Evolutionary conservation across 2,329 filamentous ascomycete species (phyloP).

Genomic region (Coniella vitis): DNA sequence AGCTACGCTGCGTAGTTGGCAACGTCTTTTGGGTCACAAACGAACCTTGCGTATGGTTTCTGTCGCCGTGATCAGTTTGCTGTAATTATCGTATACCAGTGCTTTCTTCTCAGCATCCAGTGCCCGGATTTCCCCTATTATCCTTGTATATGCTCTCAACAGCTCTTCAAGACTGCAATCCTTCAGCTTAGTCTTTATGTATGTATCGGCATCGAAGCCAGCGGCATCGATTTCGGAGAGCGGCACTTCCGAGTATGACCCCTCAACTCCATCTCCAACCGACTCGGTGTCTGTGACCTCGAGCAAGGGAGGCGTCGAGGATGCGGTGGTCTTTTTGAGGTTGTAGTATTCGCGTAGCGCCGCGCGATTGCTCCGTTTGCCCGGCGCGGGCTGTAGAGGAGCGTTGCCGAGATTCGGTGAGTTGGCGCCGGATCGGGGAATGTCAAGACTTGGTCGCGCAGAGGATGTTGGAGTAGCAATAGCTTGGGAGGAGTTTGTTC

Average conservation of each 20-base stretch:
- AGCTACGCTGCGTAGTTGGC: neutral
- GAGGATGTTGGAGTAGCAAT: conserved; percentile 66
- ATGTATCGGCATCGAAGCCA: conserved; percentile 66
- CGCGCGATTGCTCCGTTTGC: conserved; percentile 63
- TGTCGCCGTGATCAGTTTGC: conserved; percentile 90
- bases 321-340: conserved; percentile 47
- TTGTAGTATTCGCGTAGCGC: conserved; percentile 95
- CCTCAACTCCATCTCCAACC: conserved; percentile 23
- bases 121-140: conserved; percentile 76
- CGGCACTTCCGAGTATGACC: conserved; percentile 47
- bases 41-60: conserved; percentile 79
- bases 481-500: conserved; percentile 41
- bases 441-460: conserved; percentile 66
- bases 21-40: neutral
- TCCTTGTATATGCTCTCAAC: conserved; percentile 60
- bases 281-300: conserved; percentile 35
- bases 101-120: conserved; percentile 96
- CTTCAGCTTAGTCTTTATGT: conserved; percentile 55
- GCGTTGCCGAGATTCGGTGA: conserved; percentile 39
- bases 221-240: conserved; percentile 66
- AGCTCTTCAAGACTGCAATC: conserved; percentile 61
- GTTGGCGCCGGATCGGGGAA: conserved; percentile 50
- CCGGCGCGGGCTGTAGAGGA: conserved; percentile 18
- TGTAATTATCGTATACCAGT: conserved; percentile 97
- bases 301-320: conserved; percentile 30